phyloP scores from a whole-genome alignment of 805 yeast genomes.

The Suhomyces faveliae region DNA sequence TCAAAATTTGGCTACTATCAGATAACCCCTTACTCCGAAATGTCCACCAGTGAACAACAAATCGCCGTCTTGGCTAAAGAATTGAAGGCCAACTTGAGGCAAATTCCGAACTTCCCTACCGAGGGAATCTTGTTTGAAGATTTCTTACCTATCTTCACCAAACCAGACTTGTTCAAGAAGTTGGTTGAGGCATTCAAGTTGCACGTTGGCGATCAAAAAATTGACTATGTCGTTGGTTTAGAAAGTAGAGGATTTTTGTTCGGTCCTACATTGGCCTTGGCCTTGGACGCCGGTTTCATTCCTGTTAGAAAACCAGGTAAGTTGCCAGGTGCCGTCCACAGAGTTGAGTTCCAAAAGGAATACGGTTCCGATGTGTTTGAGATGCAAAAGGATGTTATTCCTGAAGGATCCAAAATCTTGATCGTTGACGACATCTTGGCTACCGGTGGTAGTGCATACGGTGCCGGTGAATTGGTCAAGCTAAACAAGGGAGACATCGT shows the following conservation, averaged over 20 bases:
- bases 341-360: slow-evolving; percentile 81
- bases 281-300: slow-evolving; percentile 83
- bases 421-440: slow-evolving; percentile 97
- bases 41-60: slow-evolving; percentile 13
- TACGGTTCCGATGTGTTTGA: slow-evolving; percentile 90
- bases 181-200: slow-evolving; percentile 76
- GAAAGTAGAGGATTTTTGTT: slow-evolving; percentile 97
- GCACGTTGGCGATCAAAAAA: slow-evolving; percentile 63
- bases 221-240: slow-evolving; percentile 89
- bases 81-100: slow-evolving; percentile 43
- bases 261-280: slow-evolving; percentile 93
- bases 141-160: slow-evolving; percentile 88
- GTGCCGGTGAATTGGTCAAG: slow-evolving; percentile 82
- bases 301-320: slow-evolving; percentile 96
- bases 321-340: slow-evolving; percentile 79
- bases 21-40: background rate
- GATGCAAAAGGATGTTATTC: slow-evolving; percentile 79
- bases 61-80: slow-evolving; percentile 36
- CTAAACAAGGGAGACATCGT: slow-evolving; percentile 67
- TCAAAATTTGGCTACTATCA: background rate
- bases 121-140: slow-evolving; percentile 95
- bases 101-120: slow-evolving; percentile 91
- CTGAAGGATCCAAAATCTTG: slow-evolving; percentile 75
- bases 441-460: slow-evolving; percentile 94
- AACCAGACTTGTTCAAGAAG: slow-evolving; percentile 77